Evolutionary conservation across 148 eudicot species (phyloP).

Genomic region (Suaeda aralocaspica): DNA sequence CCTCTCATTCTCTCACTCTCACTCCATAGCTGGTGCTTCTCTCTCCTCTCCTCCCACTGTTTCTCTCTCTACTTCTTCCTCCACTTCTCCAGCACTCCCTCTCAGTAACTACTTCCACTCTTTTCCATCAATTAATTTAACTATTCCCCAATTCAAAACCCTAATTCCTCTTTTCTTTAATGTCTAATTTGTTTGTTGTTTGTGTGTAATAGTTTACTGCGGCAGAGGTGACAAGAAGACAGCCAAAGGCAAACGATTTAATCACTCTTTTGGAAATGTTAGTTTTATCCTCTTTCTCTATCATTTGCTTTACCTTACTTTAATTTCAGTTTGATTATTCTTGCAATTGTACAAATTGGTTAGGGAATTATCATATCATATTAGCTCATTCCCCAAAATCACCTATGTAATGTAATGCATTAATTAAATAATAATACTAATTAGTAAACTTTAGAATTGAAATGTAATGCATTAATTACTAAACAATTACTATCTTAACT

Average conservation of each 20-base stretch:
- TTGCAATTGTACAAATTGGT: neutral
- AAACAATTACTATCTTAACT: too few relatives aligned
- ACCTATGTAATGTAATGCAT: too few relatives aligned
- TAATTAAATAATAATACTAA: too few relatives aligned
- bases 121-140: neutral
- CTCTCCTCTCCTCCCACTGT: slow-evolving; percentile 27
- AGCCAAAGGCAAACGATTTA: slow-evolving; percentile 62
- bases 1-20: slow-evolving; percentile 36
- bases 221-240: slow-evolving; percentile 74
- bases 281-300: slow-evolving; percentile 21
- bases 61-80: slow-evolving; percentile 29
- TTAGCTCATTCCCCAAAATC: too few relatives aligned
- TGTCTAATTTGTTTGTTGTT: neutral
- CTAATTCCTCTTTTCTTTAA: neutral
- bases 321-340: neutral
- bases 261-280: slow-evolving; percentile 62
- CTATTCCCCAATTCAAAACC: neutral
- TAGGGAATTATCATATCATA: neutral
- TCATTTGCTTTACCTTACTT: neutral
- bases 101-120: slow-evolving; percentile 31
- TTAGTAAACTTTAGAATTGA: too few relatives aligned
- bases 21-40: slow-evolving; percentile 22
- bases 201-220: slow-evolving; percentile 43
- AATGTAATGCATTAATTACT: too few relatives aligned
- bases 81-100: slow-evolving; percentile 37